These are phyloP conservation scores for Oidium heveae DNA, from an alignment of 2,329 filamentous ascomycete species.

Conservation along the genomic window DNA sequence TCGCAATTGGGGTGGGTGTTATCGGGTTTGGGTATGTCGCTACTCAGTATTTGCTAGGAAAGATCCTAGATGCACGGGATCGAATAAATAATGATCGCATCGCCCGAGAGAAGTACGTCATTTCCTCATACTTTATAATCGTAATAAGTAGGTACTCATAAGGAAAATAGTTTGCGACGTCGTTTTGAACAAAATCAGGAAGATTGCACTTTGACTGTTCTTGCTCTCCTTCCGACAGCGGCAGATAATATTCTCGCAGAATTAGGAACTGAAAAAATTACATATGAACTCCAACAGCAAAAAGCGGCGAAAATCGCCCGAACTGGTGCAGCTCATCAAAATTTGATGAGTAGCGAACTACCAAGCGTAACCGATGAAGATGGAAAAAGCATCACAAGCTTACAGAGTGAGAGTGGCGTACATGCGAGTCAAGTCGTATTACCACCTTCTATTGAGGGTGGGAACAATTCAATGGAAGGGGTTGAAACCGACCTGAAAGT, in stretches of 20 bases:
- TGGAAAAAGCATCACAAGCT: conserved; percentile 46
- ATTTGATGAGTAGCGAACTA: conserved; percentile 17
- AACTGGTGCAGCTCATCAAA: conserved; percentile 23
- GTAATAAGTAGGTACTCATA: background rate
- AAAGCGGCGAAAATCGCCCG: conserved; percentile 47
- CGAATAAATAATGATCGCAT: conserved; percentile 92
- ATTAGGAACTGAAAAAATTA: conserved; percentile 77
- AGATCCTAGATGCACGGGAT: conserved; percentile 80
- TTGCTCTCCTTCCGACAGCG: conserved; percentile 81
- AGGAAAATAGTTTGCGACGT: conserved; percentile 45
- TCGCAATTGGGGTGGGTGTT: conserved; percentile 70
- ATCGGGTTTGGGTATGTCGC: conserved; percentile 77
- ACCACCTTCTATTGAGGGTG: conserved; percentile 22
- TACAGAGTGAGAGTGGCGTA: conserved; percentile 59
- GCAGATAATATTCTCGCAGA: conserved; percentile 71
- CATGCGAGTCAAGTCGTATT: conserved; percentile 55
- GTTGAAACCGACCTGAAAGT: conserved; percentile 23
- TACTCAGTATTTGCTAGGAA: conserved; percentile 74
- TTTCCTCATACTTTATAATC: background rate
- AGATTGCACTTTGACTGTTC: conserved; percentile 91
- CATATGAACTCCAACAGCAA: conserved; percentile 82
- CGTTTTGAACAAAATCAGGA: conserved; percentile 98
- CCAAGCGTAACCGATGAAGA: conserved; percentile 64
- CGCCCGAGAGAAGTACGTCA: conserved; percentile 72
- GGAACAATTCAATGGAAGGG: conserved; percentile 18